Evolutionary conservation across 2,329 filamentous ascomycete species (phyloP), one percentile per base, ranked within the genome.

Genomic region (Scedosporium dehoogii): DNA sequence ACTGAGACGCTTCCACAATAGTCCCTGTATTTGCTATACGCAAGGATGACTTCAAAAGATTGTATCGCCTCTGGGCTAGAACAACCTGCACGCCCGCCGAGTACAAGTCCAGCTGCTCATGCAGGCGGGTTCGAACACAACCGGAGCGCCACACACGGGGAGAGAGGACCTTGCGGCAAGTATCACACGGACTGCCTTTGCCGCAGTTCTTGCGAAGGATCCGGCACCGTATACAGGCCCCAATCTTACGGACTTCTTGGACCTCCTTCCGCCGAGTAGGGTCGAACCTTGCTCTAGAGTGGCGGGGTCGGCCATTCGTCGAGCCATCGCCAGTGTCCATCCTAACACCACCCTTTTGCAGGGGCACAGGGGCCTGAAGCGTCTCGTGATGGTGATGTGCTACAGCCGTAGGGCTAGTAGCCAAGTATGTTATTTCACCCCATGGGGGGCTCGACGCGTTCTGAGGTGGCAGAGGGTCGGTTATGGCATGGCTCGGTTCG

Each of bases 171-270:
- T 85, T 86, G 64, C 80, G 79, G 65, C 85, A 88, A 1, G 85
- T 84, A 61, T 83, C 80, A 66, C 85, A 88, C 0, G 85, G 85
- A 6, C 79, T 82, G 38, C 83, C 85, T 63, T 79, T 81, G n/a
- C 84, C 85, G 68, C 85, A 88, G 1, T 83, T 85, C 73, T 88
- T 88, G 63, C 85, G 80, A 42, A 88, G 72, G 65, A 88, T 87
- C 44, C 85, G 79, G 68, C 85, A 88, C 55, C 85, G 77, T 60
- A 87, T 86, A 67, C 85, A 88, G 12, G 85, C 85, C 5, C 85
- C 85, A 42, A 85, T 80, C 67, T 85, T 85, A 25, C 85, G 81
- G 23, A 88, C 83, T 65, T 85, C 82, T 66, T 86, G 84, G 1
- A 88, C 85, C 68, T 88, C 83, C 68, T 83, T 85, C 23, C 85